These are phyloP conservation scores for Paramarasmius palmivorus DNA, from an alignment of 1,284 basidiomycete genomes.

Conservation along the genomic window DNA sequence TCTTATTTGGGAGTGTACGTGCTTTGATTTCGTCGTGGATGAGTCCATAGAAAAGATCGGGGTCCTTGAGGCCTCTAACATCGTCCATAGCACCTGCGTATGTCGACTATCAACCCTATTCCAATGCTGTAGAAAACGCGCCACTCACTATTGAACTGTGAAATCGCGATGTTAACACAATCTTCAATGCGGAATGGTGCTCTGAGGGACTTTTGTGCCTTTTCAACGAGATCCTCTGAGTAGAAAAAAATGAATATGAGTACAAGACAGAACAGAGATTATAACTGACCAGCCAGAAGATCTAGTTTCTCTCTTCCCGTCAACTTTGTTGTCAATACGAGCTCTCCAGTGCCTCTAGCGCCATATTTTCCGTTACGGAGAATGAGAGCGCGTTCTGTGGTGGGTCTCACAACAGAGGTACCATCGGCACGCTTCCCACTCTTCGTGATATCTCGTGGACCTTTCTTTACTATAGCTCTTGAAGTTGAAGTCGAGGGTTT, in stretches of 20 bases:
- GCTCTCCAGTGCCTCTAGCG: slow-evolving; percentile 66
- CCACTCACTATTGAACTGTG: slow-evolving; percentile 65
- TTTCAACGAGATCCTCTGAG: slow-evolving; percentile 66
- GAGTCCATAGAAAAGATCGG: slow-evolving; percentile 53
- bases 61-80: slow-evolving; percentile 62
- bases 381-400: slow-evolving; percentile 69
- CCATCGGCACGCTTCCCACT: slow-evolving; percentile 43
- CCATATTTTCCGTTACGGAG: slow-evolving; percentile 75
- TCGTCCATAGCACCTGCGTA: slow-evolving; percentile 63
- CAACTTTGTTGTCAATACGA: slow-evolving; percentile 55
- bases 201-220: slow-evolving; percentile 56
- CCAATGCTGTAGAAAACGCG: background rate
- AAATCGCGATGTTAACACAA: slow-evolving; percentile 64
- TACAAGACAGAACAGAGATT: slow-evolving; percentile 6
- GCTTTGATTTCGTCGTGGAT: slow-evolving; percentile 57
- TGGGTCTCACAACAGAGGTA: slow-evolving; percentile 43
- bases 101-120: background rate
- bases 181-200: slow-evolving; percentile 63
- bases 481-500: slow-evolving; percentile 31
- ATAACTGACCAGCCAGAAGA: slow-evolving; percentile 62
- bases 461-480: slow-evolving; percentile 44
- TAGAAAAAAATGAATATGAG: slow-evolving; percentile 14
- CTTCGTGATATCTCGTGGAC: slow-evolving; percentile 29
- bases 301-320: slow-evolving; percentile 77
- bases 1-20: slow-evolving; percentile 37